Evolutionary conservation across 2,329 filamentous ascomycete species (phyloP).

Genomic region (Hymenoscyphus repandus): DNA sequence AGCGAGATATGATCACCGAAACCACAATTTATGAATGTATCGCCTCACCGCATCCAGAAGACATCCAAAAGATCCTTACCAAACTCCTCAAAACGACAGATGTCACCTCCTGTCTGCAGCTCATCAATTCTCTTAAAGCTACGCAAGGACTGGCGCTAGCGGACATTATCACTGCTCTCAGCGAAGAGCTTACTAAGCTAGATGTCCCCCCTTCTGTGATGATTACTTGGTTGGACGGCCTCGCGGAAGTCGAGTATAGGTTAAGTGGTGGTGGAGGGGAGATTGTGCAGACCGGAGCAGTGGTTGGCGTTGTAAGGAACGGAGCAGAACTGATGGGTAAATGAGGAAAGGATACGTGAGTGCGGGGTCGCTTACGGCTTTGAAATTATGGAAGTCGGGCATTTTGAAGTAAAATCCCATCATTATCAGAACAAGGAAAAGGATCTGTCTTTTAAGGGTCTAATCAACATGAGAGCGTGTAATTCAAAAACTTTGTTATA

Average conservation of each 20-base stretch:
- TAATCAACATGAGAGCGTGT: neutral
- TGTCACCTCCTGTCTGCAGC: conserved; percentile 82
- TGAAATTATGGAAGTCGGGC: neutral
- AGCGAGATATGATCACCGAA: conserved; percentile 82
- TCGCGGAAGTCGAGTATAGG: conserved; percentile 90
- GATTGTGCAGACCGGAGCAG: conserved; percentile 81
- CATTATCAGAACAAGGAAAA: no score
- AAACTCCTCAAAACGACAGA: conserved; percentile 81
- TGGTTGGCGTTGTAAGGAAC: conserved; percentile 81
- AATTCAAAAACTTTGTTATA: neutral
- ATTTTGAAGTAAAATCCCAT: no score
- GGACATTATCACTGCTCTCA: conserved; percentile 83
- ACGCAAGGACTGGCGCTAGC: conserved; percentile 83
- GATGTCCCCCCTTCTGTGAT: conserved; percentile 84
- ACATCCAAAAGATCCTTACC: conserved; percentile 77
- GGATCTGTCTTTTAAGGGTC: neutral
- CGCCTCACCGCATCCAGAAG: conserved; percentile 84
- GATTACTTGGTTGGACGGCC: conserved; percentile 83
- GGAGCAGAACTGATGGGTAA: conserved; percentile 70
- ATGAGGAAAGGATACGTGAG: conserved; percentile 7
- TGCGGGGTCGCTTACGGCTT: neutral
- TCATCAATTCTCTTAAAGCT: conserved; percentile 81
- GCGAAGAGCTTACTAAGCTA: conserved; percentile 75
- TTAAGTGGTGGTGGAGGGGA: conserved; percentile 85
- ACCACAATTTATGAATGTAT: conserved; percentile 96